A percentile compares a stretch with the other conserved stretches of the same genome.
These are phyloP conservation scores for Primulina eburnea DNA, from an alignment of 257 asterid species.

Conservation along the genomic window DNA sequence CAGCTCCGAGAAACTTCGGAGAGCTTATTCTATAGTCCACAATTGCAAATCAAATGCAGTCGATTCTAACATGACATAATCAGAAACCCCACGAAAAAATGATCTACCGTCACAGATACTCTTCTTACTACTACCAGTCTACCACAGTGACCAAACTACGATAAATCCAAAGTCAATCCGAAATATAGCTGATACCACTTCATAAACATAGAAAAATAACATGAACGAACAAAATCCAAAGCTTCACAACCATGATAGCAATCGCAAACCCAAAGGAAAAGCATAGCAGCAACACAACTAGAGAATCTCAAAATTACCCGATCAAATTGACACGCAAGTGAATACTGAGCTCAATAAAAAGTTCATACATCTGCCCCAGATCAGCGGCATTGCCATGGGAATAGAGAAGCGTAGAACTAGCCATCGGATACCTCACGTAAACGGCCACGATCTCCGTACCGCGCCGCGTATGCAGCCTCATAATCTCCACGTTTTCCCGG, in stretches of 20 bases:
- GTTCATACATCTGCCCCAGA: slow-evolving; percentile 98
- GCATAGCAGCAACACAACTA: neutral
- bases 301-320: slow-evolving; percentile 50
- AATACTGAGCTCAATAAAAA: slow-evolving; percentile 81
- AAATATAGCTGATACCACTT: neutral
- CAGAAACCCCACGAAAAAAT: neutral
- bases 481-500: slow-evolving; percentile 89
- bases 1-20: neutral
- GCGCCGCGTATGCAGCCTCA: slow-evolving; percentile 72
- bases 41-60: neutral
- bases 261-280: neutral
- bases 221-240: neutral
- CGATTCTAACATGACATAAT: neutral
- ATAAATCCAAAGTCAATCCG: neutral
- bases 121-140: too few relatives aligned
- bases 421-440: slow-evolving; percentile 87
- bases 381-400: slow-evolving; percentile 99
- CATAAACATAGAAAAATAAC: neutral
- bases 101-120: neutral
- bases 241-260: neutral
- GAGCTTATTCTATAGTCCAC: neutral
- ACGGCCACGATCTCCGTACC: slow-evolving; percentile 84
- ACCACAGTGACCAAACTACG: neutral
- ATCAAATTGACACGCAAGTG: slow-evolving; percentile 90
- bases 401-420: slow-evolving; percentile 74